Conservation (phyloP, 345 rosid species). For the Boechera retrofracta region DNA sequence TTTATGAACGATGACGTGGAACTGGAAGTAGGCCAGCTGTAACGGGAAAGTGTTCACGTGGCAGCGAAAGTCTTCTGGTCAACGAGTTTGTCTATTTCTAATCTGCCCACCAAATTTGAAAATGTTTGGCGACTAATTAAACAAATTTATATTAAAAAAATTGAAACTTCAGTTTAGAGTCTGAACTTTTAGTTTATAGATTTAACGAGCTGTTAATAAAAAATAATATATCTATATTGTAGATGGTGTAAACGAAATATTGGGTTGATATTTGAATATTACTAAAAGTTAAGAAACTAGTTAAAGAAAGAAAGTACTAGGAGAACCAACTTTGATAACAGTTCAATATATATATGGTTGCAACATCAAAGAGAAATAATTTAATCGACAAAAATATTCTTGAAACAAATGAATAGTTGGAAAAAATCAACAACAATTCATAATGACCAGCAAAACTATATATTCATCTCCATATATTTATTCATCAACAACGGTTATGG, state of each 20-base stretch:
- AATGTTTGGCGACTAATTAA: background rate
- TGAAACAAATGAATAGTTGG: conserved; percentile 2
- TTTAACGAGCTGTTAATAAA: too few relatives aligned
- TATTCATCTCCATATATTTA: conserved; percentile 23
- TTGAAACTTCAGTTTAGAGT: too few relatives aligned
- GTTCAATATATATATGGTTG: background rate
- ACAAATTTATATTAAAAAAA: background rate
- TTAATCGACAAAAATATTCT: background rate
- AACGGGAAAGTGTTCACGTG: background rate
- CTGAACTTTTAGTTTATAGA: too few relatives aligned
- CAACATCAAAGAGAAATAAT: background rate
- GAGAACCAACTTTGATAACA: background rate
- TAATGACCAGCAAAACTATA: conserved; percentile 3
- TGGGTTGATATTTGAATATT: background rate
- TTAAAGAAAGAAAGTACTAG: background rate
- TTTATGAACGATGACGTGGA: conserved; percentile 17
- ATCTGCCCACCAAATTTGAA: conserved; percentile 22
- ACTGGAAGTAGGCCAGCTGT: conserved; percentile 28
- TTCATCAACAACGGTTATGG: background rate
- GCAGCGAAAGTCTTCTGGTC: conserved; percentile 24
- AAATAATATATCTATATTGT: too few relatives aligned
- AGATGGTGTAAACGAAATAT: too few relatives aligned
- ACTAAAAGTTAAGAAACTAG: background rate
- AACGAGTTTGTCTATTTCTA: conserved; percentile 30
- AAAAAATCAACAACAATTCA: background rate